phyloP scores from a whole-genome alignment of 2,329 filamentous ascomycete genomes.

The Chaetothyriales sp. region DNA sequence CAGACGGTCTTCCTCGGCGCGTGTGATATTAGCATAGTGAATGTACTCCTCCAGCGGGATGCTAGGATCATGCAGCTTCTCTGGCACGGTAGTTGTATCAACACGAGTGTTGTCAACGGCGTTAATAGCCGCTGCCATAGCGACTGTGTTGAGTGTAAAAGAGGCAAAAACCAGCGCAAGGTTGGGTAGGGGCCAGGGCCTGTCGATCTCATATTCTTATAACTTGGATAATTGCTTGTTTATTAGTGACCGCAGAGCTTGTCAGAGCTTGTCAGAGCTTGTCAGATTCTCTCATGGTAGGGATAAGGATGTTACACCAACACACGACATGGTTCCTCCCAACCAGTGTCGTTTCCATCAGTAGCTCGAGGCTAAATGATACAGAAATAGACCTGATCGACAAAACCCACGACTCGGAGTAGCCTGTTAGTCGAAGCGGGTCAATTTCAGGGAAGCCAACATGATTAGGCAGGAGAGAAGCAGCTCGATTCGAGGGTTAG shows the following conservation, averaged over 20 bases:
- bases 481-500: too few species aligned
- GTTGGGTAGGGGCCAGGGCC: not conserved
- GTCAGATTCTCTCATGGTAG: not conserved
- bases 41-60: constrained; percentile 27
- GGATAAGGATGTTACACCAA: not conserved
- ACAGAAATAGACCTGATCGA: not conserved
- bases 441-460: too few species aligned
- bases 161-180: not conserved
- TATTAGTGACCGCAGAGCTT: not conserved
- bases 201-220: not conserved
- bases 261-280: too few species aligned
- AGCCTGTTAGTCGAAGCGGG: too few species aligned
- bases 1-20: constrained; percentile 21
- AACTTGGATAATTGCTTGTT: not conserved
- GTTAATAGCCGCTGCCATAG: constrained; percentile 8
- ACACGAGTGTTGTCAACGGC: constrained; percentile 8
- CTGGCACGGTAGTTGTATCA: constrained; percentile 1
- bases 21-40: constrained; percentile 25
- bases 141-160: not conserved
- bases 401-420: too few species aligned
- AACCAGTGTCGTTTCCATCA: not conserved
- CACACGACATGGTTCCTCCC: not conserved
- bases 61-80: constrained; percentile 17
- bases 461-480: too few species aligned
- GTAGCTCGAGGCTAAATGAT: not conserved